Conservation (phyloP, 352 stramenopile genomes). For the Phytophthora citrophthora region DNA sequence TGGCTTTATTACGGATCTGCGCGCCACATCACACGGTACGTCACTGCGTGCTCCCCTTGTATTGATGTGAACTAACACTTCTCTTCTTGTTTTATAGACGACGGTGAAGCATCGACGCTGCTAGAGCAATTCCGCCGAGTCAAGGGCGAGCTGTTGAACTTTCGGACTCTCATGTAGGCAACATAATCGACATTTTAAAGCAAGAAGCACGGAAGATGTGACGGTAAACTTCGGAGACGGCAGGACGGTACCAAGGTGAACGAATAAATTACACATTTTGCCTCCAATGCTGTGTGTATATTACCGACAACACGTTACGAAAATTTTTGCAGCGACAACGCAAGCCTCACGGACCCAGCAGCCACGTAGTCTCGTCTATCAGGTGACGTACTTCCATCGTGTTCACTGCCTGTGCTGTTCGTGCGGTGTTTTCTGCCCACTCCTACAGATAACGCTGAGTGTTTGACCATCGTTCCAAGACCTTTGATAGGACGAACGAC, state of each 20-base stretch:
- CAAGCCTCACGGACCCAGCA: constrained; percentile 63
- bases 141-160: constrained; percentile 77
- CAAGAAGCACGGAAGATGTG: constrained; percentile 13
- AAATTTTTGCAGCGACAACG: constrained; percentile 71
- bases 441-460: constrained; percentile 72
- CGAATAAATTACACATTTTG: constrained; percentile 71
- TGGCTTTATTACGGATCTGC: constrained; percentile 83
- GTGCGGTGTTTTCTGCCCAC: constrained; percentile 49
- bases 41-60: constrained; percentile 7
- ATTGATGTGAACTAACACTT: constrained; percentile 4
- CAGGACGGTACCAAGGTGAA: constrained; percentile 25
- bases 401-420: constrained; percentile 36
- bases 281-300: constrained; percentile 20
- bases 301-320: constrained; percentile 15
- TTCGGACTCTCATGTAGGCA: constrained; percentile 72
- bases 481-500: constrained; percentile 78
- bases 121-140: constrained; percentile 79
- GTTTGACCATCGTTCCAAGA: constrained; percentile 78
- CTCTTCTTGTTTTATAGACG: constrained; percentile 50
- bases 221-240: constrained; percentile 13
- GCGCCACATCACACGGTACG: constrained; percentile 79
- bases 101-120: constrained; percentile 57
- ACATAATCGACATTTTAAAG: constrained; percentile 8
- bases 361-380: constrained; percentile 48
- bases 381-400: constrained; percentile 31